Evolutionary conservation across 2,329 filamentous ascomycete species (phyloP).

Genomic region (Fusarium equiseti): DNA sequence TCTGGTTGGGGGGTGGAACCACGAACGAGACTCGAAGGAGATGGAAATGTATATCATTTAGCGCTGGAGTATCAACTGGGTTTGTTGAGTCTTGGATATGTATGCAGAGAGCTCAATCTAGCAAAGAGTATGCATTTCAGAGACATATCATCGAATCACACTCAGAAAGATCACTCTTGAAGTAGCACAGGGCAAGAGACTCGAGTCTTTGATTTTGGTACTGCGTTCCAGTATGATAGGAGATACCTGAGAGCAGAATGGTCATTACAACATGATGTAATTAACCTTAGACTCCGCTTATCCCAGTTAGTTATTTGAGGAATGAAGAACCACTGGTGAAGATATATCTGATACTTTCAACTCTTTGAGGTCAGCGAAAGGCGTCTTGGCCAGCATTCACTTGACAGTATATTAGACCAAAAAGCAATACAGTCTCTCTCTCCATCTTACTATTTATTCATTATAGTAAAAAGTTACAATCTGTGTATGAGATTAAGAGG

Average conservation of each 20-base stretch:
- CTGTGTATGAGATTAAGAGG: rapidly evolving
- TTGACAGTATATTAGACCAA: background rate
- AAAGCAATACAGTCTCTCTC: background rate
- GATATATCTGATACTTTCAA: too few species aligned
- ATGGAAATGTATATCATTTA: slow-evolving; percentile 35
- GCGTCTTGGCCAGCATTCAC: background rate
- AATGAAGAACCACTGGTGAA: background rate
- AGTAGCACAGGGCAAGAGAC: too few species aligned
- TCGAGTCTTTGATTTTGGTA: background rate
- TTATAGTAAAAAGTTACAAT: background rate
- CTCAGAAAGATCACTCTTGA: too few species aligned
- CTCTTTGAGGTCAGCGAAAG: too few species aligned
- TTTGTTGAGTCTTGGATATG: rapidly evolving
- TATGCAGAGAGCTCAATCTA: background rate
- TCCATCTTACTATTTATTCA: too few species aligned
- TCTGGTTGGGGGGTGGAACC: slow-evolving; percentile 28
- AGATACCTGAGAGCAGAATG: too few species aligned
- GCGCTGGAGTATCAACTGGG: background rate
- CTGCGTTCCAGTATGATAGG: background rate
- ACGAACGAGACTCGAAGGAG: slow-evolving; percentile 24
- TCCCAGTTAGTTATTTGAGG: too few species aligned
- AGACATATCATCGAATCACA: background rate
- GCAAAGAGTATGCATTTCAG: background rate
- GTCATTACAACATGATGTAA: background rate
- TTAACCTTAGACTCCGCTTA: too few species aligned